These are phyloP conservation scores for Penicillium paradoxum DNA, from an alignment of 495 filamentous ascomycete species.

Conservation along the genomic window DNA sequence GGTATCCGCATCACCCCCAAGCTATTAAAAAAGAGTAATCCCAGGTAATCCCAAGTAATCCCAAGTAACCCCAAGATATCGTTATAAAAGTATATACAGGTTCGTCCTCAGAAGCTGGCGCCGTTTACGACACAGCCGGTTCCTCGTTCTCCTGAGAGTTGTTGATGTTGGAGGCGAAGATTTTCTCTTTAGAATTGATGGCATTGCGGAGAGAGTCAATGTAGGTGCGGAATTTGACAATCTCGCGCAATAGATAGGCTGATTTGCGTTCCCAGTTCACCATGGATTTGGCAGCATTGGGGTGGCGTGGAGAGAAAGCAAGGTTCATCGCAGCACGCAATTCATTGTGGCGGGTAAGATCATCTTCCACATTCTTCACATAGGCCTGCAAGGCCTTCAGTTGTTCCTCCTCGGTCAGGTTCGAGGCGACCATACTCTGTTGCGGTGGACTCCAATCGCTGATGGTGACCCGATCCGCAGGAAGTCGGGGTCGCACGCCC, in stretches of 20 bases:
- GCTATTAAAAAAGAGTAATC: too few relatives aligned
- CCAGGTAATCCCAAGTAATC: too few relatives aligned
- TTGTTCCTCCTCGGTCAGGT: slow-evolving; percentile 73
- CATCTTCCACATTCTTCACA: slow-evolving; percentile 79
- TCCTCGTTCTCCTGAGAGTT: slow-evolving; percentile 2
- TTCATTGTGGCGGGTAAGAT: slow-evolving; percentile 82
- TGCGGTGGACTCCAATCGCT: slow-evolving; percentile 91
- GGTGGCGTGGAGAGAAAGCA: slow-evolving; percentile 82
- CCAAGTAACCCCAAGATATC: too few relatives aligned
- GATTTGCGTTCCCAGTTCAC: slow-evolving; percentile 96
- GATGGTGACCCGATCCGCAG: slow-evolving; percentile 81
- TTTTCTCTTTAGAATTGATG: slow-evolving; percentile 51
- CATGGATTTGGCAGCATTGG: slow-evolving; percentile 78
- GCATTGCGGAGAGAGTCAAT: slow-evolving; percentile 72
- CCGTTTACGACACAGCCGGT: too few relatives aligned
- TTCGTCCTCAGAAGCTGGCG: too few relatives aligned
- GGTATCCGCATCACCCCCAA: too few relatives aligned
- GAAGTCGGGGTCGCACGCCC: slow-evolving; percentile 59
- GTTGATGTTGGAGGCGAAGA: slow-evolving; percentile 34
- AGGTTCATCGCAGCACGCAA: slow-evolving; percentile 77
- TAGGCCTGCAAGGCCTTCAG: slow-evolving; percentile 68
- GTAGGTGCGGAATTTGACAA: slow-evolving; percentile 93
- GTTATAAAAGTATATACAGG: too few relatives aligned
- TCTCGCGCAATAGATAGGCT: slow-evolving; percentile 85
- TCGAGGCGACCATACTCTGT: slow-evolving; percentile 81